These are phyloP conservation scores for Nidula microcarpa DNA, from an alignment of 768 basidiomycete genomes.

Conservation along the genomic window DNA sequence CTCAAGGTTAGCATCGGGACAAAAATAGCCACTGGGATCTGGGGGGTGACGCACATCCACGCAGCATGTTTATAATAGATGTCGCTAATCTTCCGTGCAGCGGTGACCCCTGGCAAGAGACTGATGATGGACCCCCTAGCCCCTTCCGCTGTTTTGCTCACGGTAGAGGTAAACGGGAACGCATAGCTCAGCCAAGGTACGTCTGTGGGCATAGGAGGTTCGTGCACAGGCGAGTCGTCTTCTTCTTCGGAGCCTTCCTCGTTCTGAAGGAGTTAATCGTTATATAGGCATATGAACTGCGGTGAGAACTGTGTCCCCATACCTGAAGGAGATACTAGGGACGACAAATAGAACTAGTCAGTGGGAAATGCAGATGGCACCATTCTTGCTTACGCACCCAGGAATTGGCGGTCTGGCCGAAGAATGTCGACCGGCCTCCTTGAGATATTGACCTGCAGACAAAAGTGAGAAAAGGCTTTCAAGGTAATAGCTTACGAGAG, in stretches of 20 bases:
- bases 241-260: constrained; percentile 59
- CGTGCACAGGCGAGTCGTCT: constrained; percentile 30
- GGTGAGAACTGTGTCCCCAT: constrained; percentile 9
- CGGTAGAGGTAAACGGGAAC: constrained; percentile 52
- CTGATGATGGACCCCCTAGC: constrained; percentile 41
- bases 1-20: not conserved
- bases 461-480: constrained; percentile 3
- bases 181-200: constrained; percentile 57
- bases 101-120: constrained; percentile 37
- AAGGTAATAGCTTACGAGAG: constrained; percentile 2
- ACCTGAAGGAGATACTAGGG: constrained; percentile 61
- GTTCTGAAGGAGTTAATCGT: constrained; percentile 34
- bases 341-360: not conserved
- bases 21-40: not conserved
- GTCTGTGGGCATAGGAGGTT: constrained; percentile 43
- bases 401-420: constrained; percentile 63
- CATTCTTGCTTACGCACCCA: constrained; percentile 43
- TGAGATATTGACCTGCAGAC: constrained; percentile 54
- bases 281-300: constrained; percentile 1
- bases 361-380: not conserved
- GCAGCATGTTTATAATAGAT: constrained; percentile 66
- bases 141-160: constrained; percentile 37
- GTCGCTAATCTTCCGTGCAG: constrained; percentile 38
- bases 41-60: constrained; percentile 55
- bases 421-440: constrained; percentile 61